Percentiles rank a stretch among this genome's conserved stretches.
Evolutionary conservation across 352 stramenopile genomes (phyloP).

Genomic region (Globisporangium canariense): DNA sequence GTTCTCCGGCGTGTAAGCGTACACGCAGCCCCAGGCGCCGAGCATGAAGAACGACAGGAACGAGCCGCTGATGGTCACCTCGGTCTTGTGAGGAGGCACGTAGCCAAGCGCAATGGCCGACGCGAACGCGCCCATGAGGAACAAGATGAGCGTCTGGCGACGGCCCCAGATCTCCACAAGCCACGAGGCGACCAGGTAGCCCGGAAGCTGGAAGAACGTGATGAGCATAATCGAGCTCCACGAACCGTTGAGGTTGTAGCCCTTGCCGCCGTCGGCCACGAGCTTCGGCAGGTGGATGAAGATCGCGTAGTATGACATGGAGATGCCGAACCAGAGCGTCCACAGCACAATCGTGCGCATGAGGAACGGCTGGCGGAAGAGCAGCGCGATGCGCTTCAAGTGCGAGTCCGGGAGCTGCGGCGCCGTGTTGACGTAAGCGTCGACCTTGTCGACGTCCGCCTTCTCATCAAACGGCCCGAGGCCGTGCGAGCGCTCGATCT

Average conservation of each 20-base stretch:
- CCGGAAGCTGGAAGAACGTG: conserved; percentile 56
- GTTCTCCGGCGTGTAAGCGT: conserved; percentile 75
- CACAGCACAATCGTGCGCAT: conserved; percentile 56
- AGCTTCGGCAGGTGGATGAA: conserved; percentile 59
- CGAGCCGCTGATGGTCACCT: conserved; percentile 45
- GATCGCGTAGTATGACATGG: conserved; percentile 70
- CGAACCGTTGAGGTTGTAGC: conserved; percentile 58
- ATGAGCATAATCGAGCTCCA: conserved; percentile 57
- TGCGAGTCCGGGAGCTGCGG: conserved; percentile 41
- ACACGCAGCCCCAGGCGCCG: conserved; percentile 61
- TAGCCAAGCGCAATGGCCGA: conserved; percentile 61
- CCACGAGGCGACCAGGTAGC: conserved; percentile 50
- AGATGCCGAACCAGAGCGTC: conserved; percentile 67
- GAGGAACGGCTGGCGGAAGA: conserved; percentile 51
- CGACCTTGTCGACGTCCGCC: conserved; percentile 21
- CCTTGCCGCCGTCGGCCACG: conserved; percentile 37
- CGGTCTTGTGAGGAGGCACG: conserved; percentile 35
- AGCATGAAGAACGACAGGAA: conserved; percentile 71
- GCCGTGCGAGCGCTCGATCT: conserved; percentile 49
- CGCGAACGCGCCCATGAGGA: conserved; percentile 41
- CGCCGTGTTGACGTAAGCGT: conserved; percentile 15
- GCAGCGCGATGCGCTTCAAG: conserved; percentile 45
- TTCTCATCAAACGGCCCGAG: conserved; percentile 41
- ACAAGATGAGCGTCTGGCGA: conserved; percentile 50
- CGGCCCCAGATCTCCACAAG: conserved; percentile 56